A percentile compares a stretch with the other conserved stretches of the same genome.
These are phyloP conservation scores for Talaromyces amestolkiae DNA, from an alignment of 2,329 filamentous ascomycete species.

Conservation along the genomic window DNA sequence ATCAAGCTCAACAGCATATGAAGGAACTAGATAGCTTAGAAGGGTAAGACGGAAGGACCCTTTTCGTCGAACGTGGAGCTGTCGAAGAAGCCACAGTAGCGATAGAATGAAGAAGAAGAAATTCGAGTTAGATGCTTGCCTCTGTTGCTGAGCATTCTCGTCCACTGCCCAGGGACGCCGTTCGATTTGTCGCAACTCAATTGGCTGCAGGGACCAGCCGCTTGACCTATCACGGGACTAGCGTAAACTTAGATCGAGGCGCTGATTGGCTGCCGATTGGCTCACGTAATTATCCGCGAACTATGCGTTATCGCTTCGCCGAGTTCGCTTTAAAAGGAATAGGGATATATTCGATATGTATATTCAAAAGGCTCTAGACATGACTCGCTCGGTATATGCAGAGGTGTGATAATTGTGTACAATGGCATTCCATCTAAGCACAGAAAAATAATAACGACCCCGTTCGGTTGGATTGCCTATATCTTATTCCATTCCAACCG, in stretches of 20 bases:
- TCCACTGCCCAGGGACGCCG: not conserved
- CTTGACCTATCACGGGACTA: not conserved
- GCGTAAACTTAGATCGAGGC: not conserved
- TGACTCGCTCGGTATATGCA: constrained; percentile 12
- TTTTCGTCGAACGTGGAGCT: constrained; percentile 5
- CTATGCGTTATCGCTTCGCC: not conserved
- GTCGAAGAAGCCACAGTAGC: constrained; percentile 17
- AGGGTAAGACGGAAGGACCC: not conserved
- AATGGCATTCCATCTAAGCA: constrained; percentile 20
- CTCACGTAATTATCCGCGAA: not conserved
- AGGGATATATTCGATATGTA: not conserved
- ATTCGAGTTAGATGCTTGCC: constrained; percentile 1
- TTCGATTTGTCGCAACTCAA: not conserved
- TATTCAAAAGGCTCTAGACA: not conserved
- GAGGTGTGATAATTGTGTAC: not conserved
- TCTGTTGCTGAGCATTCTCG: not conserved
- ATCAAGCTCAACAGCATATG: not conserved
- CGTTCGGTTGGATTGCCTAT: constrained; percentile 26
- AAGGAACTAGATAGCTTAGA: not conserved
- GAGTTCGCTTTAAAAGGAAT: not conserved
- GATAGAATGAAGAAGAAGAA: constrained; percentile 15
- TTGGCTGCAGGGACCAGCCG: not conserved
- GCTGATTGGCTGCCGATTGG: not conserved
- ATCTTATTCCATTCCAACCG: not conserved
- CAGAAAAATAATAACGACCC: constrained; percentile 19